These are phyloP conservation scores for Coprinopsis sp. DNA, from an alignment of 768 basidiomycete species.

Conservation along the genomic window DNA sequence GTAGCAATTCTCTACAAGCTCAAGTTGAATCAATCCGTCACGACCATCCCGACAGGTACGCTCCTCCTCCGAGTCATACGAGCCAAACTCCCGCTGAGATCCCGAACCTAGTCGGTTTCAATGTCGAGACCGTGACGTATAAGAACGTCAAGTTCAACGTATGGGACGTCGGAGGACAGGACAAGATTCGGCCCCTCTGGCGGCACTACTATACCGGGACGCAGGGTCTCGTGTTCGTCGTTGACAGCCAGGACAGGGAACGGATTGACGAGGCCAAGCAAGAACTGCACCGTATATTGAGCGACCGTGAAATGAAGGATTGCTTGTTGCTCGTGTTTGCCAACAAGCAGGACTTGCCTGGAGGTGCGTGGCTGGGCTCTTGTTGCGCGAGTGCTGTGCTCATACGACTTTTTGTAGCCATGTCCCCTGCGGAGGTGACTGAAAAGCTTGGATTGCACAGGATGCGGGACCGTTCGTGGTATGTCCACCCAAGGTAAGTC, in stretches of 20 bases:
- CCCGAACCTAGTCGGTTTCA: conserved; percentile 77
- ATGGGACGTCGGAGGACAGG: conserved; percentile 99
- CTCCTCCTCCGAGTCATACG: conserved; percentile 7
- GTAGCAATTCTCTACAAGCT: conserved; percentile 97
- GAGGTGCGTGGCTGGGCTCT: conserved; percentile 53
- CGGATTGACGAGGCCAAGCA: conserved; percentile 95
- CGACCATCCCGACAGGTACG: conserved; percentile 93
- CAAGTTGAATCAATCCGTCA: conserved; percentile 97
- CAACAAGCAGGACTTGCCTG: conserved; percentile 97
- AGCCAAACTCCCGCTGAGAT: conserved; percentile 7
- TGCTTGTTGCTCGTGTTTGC: conserved; percentile 97
- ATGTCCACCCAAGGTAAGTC: conserved; percentile 93
- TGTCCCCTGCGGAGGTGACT: conserved; percentile 99
- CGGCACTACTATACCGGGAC: conserved; percentile 99
- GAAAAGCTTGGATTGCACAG: conserved; percentile 93
- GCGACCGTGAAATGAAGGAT: conserved; percentile 97
- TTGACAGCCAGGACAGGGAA: conserved; percentile 94
- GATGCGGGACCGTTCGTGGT: conserved; percentile 98
- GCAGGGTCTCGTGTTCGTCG: conserved; percentile 96
- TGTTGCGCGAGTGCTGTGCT: neutral
- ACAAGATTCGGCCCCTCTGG: conserved; percentile 98
- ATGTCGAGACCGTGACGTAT: conserved; percentile 98
- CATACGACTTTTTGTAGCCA: conserved; percentile 65
- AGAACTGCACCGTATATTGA: conserved; percentile 92
- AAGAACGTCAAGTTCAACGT: conserved; percentile 97